Conservation (phyloP, 768 basidiomycete species). For the Termitomyces sp. region DNA sequence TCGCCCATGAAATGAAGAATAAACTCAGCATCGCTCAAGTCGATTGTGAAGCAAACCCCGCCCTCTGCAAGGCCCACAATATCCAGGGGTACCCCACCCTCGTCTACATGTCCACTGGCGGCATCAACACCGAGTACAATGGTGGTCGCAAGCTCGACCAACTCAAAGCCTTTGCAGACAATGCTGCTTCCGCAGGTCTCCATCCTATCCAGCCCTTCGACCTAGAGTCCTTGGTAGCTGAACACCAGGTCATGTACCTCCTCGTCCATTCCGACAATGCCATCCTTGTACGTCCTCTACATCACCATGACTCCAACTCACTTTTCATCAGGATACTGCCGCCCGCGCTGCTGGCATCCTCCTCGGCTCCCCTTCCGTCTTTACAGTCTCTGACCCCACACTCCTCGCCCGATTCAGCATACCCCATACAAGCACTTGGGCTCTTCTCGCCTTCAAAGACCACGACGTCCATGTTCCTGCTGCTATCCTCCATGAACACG, state of each 20-base stretch:
- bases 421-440: slow-evolving; percentile 41
- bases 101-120: slow-evolving; percentile 56
- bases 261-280: slow-evolving; percentile 41
- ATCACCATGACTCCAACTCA: background rate
- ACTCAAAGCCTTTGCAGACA: slow-evolving; percentile 69
- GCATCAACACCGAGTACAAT: slow-evolving; percentile 64
- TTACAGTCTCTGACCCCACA: slow-evolving; percentile 31
- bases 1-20: slow-evolving; percentile 66
- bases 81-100: slow-evolving; percentile 85
- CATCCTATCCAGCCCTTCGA: slow-evolving; percentile 32
- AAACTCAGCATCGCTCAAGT: slow-evolving; percentile 80
- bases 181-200: slow-evolving; percentile 58
- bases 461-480: slow-evolving; percentile 42
- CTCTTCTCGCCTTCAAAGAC: slow-evolving; percentile 65
- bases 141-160: slow-evolving; percentile 69
- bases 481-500: slow-evolving; percentile 34
- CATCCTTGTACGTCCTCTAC: slow-evolving; percentile 28
- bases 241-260: slow-evolving; percentile 49
- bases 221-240: slow-evolving; percentile 29
- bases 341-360: slow-evolving; percentile 34
- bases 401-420: slow-evolving; percentile 34
- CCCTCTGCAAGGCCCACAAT: slow-evolving; percentile 59
- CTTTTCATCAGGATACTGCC: slow-evolving; percentile 26
- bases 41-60: slow-evolving; percentile 75
- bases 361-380: slow-evolving; percentile 43